Conservation (phyloP, 2,329 filamentous ascomycete genomes). For the Aspergillus puulaauensis region DNA sequence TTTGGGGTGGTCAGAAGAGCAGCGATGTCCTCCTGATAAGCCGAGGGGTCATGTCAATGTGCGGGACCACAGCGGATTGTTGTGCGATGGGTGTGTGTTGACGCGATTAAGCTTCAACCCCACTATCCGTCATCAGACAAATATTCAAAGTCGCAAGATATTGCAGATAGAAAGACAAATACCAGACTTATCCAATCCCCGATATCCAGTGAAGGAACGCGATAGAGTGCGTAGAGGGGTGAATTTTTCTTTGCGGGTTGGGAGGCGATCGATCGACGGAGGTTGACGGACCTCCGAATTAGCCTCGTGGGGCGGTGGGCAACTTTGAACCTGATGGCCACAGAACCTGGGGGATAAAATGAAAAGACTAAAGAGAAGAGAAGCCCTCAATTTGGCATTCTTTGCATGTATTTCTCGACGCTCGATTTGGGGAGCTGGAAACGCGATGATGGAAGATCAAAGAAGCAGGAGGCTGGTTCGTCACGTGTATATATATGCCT, state of each 20-base stretch:
- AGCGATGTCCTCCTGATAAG: constrained; percentile 23
- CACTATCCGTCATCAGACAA: constrained; percentile 20
- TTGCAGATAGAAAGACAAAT: neutral
- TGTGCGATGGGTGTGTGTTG: constrained; percentile 32
- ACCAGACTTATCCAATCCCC: neutral
- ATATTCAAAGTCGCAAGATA: neutral
- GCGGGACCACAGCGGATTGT: constrained; percentile 27
- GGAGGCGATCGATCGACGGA: constrained; percentile 22
- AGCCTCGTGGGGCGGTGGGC: constrained; percentile 29
- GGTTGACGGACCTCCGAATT: constrained; percentile 24
- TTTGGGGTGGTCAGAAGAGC: constrained; percentile 8
- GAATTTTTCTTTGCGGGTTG: constrained; percentile 11
- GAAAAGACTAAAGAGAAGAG: neutral
- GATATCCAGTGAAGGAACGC: neutral
- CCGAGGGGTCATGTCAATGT: constrained; percentile 32
- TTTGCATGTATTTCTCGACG: neutral
- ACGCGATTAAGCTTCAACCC: constrained; percentile 21
- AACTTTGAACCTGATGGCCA: neutral
- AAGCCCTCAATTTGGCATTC: neutral
- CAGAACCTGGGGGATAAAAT: neutral
- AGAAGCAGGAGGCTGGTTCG: neutral
- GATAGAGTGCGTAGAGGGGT: constrained; percentile 2
- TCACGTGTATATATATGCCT: constrained; percentile 3
- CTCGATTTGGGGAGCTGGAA: neutral
- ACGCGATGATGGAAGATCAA: neutral